These are phyloP conservation scores for Colletotrichum sp. DNA, from an alignment of 2,329 filamentous ascomycete genomes.

Conservation along the genomic window DNA sequence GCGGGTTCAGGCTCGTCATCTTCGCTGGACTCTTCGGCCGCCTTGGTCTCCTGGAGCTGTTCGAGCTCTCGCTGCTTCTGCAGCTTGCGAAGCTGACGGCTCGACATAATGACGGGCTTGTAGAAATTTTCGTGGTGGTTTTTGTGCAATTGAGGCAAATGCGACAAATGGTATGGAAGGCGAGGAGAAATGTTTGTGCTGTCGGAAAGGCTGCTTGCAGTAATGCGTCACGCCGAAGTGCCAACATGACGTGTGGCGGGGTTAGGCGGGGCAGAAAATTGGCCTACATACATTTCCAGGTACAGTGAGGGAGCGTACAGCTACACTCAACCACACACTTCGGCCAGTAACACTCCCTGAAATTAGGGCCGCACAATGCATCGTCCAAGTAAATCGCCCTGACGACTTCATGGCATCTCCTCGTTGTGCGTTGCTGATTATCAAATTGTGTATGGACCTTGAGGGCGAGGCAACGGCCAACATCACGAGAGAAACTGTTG, in stretches of 20 bases:
- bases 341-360: not conserved
- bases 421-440: too few relatives aligned
- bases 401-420: too few relatives aligned
- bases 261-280: constrained; percentile 15
- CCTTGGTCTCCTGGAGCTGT: constrained; percentile 26
- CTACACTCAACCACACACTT: not conserved
- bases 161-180: not conserved
- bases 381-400: too few relatives aligned
- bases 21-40: constrained; percentile 32
- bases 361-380: not conserved
- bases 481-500: not conserved
- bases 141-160: not conserved
- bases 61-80: constrained; percentile 55
- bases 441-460: too few relatives aligned
- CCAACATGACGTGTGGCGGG: constrained; percentile 23
- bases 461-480: too few relatives aligned
- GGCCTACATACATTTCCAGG: not conserved
- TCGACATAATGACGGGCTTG: constrained; percentile 46
- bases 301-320: not conserved
- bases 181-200: not conserved
- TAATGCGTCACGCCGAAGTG: constrained; percentile 18
- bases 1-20: constrained; percentile 36
- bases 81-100: constrained; percentile 55
- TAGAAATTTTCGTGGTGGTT: not conserved
- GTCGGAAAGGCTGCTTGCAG: not conserved